Evolutionary conservation across 345 rosid species (phyloP).

Genomic region (Eucalyptus regnans): DNA sequence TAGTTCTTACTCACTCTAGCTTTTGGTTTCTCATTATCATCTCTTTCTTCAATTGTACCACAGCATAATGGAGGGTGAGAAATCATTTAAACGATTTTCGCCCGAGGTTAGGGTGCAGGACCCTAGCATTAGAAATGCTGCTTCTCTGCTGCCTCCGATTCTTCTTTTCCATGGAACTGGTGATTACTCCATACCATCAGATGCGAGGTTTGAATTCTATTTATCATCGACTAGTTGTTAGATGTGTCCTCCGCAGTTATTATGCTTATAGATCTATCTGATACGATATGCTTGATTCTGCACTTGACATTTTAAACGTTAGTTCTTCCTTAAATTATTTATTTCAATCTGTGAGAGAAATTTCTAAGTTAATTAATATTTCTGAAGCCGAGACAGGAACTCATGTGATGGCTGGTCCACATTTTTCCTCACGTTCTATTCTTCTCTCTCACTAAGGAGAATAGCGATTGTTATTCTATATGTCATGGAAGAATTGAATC

Average conservation of each 20-base stretch:
- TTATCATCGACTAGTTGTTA: background rate
- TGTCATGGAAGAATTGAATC: background rate
- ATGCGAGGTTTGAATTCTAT: constrained; percentile 62
- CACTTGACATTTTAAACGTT: background rate
- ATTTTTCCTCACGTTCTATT: background rate
- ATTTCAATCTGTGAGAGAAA: background rate
- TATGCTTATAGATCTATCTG: background rate
- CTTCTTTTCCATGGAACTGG: constrained; percentile 83
- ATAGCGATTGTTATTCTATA: background rate
- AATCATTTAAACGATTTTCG: constrained; percentile 63
- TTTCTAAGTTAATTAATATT: background rate
- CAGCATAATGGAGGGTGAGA: constrained; percentile 98
- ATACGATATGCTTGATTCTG: background rate
- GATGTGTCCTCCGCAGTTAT: background rate
- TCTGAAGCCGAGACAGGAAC: background rate
- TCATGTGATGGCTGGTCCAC: background rate
- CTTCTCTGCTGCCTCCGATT: constrained; percentile 56
- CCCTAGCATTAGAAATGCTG: constrained; percentile 36
- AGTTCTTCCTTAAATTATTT: background rate
- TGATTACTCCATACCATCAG: constrained; percentile 78
- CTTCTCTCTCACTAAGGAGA: background rate
- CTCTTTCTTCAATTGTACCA: background rate
- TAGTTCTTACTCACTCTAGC: background rate
- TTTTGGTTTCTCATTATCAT: background rate
- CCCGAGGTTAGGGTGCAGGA: constrained; percentile 65